phyloP scores from a whole-genome alignment of 2,329 filamentous ascomycete genomes.

The Pezizomycotina sp. region DNA sequence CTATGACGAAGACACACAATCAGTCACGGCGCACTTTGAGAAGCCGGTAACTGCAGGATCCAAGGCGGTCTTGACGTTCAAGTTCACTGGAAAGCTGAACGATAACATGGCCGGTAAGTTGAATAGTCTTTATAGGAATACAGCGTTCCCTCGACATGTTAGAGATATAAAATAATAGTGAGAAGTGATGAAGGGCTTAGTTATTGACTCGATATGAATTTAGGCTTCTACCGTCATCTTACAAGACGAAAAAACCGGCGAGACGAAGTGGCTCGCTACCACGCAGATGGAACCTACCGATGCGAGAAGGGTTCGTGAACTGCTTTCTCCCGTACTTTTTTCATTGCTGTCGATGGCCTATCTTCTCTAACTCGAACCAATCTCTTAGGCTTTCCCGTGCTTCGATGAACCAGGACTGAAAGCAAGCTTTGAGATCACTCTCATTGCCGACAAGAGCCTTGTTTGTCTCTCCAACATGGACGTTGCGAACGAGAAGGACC shows the following conservation, averaged over 20 bases:
- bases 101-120: slow-evolving; percentile 70
- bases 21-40: slow-evolving; percentile 63
- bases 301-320: slow-evolving; percentile 43
- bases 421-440: slow-evolving; percentile 76
- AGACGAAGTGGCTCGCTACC: slow-evolving; percentile 66
- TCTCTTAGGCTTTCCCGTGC: slow-evolving; percentile 59
- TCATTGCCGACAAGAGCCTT: slow-evolving; percentile 76
- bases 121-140: neutral
- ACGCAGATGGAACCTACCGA: slow-evolving; percentile 96
- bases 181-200: neutral
- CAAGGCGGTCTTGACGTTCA: slow-evolving; percentile 61
- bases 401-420: slow-evolving; percentile 94
- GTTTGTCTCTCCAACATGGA: slow-evolving; percentile 90
- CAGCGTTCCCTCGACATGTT: neutral
- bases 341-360: neutral
- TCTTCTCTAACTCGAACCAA: neutral
- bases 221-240: slow-evolving; percentile 78
- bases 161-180: too few relatives aligned
- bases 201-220: slow-evolving; percentile 3
- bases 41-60: slow-evolving; percentile 54
- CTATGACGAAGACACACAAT: slow-evolving; percentile 65
- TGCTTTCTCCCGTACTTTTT: slow-evolving; percentile 4
- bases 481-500: slow-evolving; percentile 50
- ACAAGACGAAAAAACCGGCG: slow-evolving; percentile 67
- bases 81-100: slow-evolving; percentile 65